Percentiles rank a stretch among this genome's conserved stretches.
Evolutionary conservation across 805 yeast genomes (phyloP).

Genomic region (Yarrowia deformans): DNA sequence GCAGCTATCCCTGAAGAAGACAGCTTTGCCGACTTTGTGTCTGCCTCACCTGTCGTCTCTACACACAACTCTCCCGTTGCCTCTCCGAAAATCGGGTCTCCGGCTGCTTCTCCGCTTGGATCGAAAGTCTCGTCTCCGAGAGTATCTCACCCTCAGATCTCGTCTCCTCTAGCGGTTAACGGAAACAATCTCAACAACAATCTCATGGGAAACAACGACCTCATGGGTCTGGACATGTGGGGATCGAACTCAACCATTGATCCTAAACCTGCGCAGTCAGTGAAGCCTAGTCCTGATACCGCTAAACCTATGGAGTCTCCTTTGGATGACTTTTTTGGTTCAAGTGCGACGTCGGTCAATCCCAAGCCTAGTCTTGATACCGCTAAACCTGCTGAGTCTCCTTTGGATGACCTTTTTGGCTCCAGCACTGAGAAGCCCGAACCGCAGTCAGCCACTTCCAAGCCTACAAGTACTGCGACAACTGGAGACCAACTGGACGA

Average conservation of each 20-base stretch:
- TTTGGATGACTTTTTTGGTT: not conserved
- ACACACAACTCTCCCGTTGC: not conserved
- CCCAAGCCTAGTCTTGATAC: too few relatives aligned
- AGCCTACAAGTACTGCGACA: not conserved
- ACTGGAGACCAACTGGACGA: constrained; percentile 9
- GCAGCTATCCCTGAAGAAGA: not conserved
- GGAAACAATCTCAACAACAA: not conserved
- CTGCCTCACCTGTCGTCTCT: constrained; percentile 16
- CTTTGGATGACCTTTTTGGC: constrained; percentile 8
- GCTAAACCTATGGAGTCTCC: not conserved
- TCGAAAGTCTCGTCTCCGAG: not conserved
- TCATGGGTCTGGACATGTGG: not conserved
- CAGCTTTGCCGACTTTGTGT: constrained; percentile 19
- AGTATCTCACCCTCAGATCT: constrained; percentile 12
- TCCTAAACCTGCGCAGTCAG: not conserved
- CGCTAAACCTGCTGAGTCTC: not conserved
- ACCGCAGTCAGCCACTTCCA: not conserved
- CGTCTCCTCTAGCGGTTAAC: constrained; percentile 8
- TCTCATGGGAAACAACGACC: not conserved
- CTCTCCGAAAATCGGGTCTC: constrained; percentile 3
- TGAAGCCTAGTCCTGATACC: not conserved
- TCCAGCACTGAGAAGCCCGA: not conserved
- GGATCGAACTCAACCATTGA: not conserved
- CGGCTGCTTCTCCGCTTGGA: not conserved
- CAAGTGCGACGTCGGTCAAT: not conserved